These are phyloP conservation scores for Fistulinella staudtii DNA, from an alignment of 1,284 basidiomycete species.

Conservation along the genomic window DNA sequence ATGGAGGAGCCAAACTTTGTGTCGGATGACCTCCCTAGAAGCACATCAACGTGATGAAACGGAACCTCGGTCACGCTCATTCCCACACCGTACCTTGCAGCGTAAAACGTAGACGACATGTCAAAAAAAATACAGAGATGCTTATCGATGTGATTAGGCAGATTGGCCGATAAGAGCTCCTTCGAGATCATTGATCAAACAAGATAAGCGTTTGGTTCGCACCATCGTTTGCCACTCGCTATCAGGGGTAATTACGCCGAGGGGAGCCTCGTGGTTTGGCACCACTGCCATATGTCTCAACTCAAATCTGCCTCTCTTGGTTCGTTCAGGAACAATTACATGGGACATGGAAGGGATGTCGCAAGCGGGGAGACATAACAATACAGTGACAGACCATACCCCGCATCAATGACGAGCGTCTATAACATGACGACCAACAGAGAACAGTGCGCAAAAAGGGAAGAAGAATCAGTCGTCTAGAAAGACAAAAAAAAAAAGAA, in stretches of 20 bases:
- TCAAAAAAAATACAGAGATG: neutral
- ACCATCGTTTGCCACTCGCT: slow-evolving; percentile 11
- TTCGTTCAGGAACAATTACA: neutral
- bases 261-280: slow-evolving; percentile 19
- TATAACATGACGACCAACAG: slow-evolving; percentile 7
- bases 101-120: too few species aligned
- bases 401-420: slow-evolving; percentile 12
- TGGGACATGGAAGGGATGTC: neutral
- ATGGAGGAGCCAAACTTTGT: too few species aligned
- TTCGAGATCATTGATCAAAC: slow-evolving; percentile 24
- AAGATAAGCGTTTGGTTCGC: slow-evolving; percentile 13
- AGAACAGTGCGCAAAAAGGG: neutral
- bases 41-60: neutral
- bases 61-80: neutral
- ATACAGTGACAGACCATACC: slow-evolving; percentile 9
- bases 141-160: slow-evolving; percentile 17
- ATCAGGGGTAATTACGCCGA: slow-evolving; percentile 1
- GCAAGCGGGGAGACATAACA: slow-evolving; percentile 12
- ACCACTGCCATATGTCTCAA: neutral
- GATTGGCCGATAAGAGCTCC: neutral
- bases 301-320: too few species aligned
- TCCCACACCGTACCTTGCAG: neutral
- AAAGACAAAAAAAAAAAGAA: neutral
- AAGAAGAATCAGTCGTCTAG: too few species aligned
- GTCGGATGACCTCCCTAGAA: neutral